A percentile compares a stretch with the other conserved stretches of the same genome.
Evolutionary conservation across 768 basidiomycete genomes (phyloP).

Genomic region (Pisolithus sp.): DNA sequence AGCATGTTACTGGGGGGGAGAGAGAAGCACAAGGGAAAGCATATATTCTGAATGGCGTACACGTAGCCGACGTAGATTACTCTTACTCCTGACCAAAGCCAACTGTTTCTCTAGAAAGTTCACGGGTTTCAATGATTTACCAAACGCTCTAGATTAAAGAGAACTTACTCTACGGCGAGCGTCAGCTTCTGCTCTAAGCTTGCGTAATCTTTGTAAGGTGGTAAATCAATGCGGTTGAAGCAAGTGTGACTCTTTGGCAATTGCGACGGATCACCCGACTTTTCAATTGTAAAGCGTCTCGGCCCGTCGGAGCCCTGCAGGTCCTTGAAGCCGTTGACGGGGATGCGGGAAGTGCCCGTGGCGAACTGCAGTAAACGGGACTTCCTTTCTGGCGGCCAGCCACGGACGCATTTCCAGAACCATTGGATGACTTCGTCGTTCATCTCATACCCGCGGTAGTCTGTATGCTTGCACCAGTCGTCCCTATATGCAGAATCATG

Average conservation of each 20-base stretch:
- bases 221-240: constrained; percentile 95
- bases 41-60: background rate
- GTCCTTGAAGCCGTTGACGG: constrained; percentile 98
- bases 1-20: background rate
- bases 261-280: constrained; percentile 94
- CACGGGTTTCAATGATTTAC: constrained; percentile 11
- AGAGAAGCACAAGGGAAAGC: constrained; percentile 9
- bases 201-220: constrained; percentile 96
- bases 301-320: constrained; percentile 97
- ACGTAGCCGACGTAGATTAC: background rate
- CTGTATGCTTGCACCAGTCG: constrained; percentile 99
- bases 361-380: constrained; percentile 94
- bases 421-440: constrained; percentile 96
- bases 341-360: constrained; percentile 93
- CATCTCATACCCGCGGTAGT: constrained; percentile 94
- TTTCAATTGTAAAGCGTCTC: constrained; percentile 96
- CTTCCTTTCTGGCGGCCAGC: constrained; percentile 98
- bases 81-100: constrained; percentile 88
- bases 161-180: constrained; percentile 82
- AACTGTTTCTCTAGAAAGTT: constrained; percentile 68
- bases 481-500: constrained; percentile 37
- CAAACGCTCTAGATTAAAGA: constrained; percentile 1
- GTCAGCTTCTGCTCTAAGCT: constrained; percentile 93
- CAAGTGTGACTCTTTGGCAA: constrained; percentile 95
- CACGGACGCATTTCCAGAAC: constrained; percentile 99